phyloP scores from a whole-genome alignment of 345 rosid species.

The Combretum micranthum region DNA sequence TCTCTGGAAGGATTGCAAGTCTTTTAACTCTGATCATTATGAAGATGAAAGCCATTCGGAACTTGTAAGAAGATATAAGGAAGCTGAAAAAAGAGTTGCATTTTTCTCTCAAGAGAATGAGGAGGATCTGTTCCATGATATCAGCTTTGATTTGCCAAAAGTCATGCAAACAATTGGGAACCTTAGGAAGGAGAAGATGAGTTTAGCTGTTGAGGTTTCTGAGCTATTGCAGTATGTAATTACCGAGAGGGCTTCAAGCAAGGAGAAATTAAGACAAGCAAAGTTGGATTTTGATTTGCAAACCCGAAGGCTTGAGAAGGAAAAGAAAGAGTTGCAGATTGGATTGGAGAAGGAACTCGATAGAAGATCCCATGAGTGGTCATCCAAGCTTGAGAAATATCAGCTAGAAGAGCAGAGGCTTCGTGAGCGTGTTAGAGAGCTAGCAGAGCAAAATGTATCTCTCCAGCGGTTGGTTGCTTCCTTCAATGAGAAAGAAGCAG shows the following conservation, averaged over 20 bases:
- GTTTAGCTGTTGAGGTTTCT: constrained; percentile 68
- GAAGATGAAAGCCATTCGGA: constrained; percentile 50
- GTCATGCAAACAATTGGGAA: constrained; percentile 51
- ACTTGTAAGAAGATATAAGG: constrained; percentile 50
- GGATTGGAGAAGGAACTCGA: constrained; percentile 92
- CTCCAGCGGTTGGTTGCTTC: constrained; percentile 81
- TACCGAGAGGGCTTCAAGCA: constrained; percentile 53
- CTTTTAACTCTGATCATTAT: constrained; percentile 20
- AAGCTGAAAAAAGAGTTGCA: constrained; percentile 66
- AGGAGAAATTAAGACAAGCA: constrained; percentile 48
- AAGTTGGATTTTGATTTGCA: constrained; percentile 54
- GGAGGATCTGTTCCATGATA: constrained; percentile 43
- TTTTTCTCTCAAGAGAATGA: constrained; percentile 64
- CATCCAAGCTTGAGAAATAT: constrained; percentile 71
- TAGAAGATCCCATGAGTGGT: constrained; percentile 95
- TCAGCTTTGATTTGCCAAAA: constrained; percentile 54
- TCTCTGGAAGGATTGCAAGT: constrained; percentile 19
- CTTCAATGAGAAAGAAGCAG: constrained; percentile 61
- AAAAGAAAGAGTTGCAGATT: constrained; percentile 68
- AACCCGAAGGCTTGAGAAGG: constrained; percentile 57
- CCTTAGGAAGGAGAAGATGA: constrained; percentile 57
- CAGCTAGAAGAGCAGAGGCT: constrained; percentile 85
- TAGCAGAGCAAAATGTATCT: constrained; percentile 92
- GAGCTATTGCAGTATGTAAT: constrained; percentile 55
- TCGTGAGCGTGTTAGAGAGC: constrained; percentile 89